These are phyloP conservation scores for Chaetomium sp. DNA, from an alignment of 2,329 filamentous ascomycete genomes.

Conservation along the genomic window DNA sequence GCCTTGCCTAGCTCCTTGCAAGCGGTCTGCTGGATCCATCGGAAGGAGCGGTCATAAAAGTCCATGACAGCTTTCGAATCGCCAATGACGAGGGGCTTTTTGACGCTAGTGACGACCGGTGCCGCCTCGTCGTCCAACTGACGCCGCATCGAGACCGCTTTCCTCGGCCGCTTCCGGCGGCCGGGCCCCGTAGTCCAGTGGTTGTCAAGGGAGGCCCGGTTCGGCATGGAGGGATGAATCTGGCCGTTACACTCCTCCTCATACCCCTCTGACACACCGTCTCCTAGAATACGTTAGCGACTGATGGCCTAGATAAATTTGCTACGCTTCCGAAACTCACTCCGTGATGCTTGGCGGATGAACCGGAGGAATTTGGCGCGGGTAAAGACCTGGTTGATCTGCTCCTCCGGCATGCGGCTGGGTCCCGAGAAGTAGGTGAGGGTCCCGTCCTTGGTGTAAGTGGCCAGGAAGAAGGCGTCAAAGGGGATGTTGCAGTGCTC, in stretches of 20 bases:
- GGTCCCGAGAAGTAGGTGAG: slow-evolving; percentile 42
- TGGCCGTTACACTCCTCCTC: slow-evolving; percentile 1
- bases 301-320: background rate
- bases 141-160: slow-evolving; percentile 29
- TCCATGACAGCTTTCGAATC: slow-evolving; percentile 48
- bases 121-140: slow-evolving; percentile 35
- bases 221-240: background rate
- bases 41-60: slow-evolving; percentile 57
- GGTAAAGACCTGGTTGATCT: slow-evolving; percentile 42
- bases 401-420: slow-evolving; percentile 32
- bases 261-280: background rate
- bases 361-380: slow-evolving; percentile 34
- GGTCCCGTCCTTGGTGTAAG: slow-evolving; percentile 42
- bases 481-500: slow-evolving; percentile 47
- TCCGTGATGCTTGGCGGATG: slow-evolving; percentile 31
- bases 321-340: slow-evolving; percentile 26
- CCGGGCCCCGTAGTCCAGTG: slow-evolving; percentile 26
- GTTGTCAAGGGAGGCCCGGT: slow-evolving; percentile 20
- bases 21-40: slow-evolving; percentile 61
- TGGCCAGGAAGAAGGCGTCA: slow-evolving; percentile 47
- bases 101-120: slow-evolving; percentile 33
- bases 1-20: slow-evolving; percentile 69
- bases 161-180: slow-evolving; percentile 32
- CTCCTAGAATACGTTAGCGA: background rate
- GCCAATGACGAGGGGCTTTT: slow-evolving; percentile 45